Conservation (phyloP, 129 eudicot genomes). For the Smallanthus sonchifolius region DNA sequence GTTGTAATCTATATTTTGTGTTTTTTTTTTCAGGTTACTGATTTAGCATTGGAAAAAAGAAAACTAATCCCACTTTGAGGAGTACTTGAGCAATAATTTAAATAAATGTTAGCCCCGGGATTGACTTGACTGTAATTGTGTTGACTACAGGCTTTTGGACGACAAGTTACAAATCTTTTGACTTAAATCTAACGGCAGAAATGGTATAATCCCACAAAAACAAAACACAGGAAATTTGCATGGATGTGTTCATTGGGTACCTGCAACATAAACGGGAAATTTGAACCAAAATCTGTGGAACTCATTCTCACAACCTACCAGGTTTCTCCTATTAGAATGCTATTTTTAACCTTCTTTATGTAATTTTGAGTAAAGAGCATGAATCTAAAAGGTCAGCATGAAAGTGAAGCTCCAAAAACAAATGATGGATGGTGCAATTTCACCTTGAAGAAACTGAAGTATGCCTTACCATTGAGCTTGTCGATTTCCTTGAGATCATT, state of each 20-base stretch:
- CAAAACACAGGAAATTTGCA: conserved; percentile 91
- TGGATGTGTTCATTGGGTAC: conserved; percentile 95
- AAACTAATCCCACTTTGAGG: conserved; percentile 70
- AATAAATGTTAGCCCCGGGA: too few species aligned
- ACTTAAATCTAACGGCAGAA: conserved; percentile 78
- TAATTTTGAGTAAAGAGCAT: too few species aligned
- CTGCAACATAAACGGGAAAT: conserved; percentile 80
- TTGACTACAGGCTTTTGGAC: too few species aligned
- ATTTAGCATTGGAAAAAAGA: conserved; percentile 78
- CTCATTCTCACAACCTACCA: conserved; percentile 86
- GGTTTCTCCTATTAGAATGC: conserved; percentile 33
- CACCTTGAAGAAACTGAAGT: too few species aligned
- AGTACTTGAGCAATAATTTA: conserved; percentile 50
- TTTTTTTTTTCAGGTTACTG: conserved; percentile 56
- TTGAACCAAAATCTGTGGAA: conserved; percentile 76
- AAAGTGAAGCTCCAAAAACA: too few species aligned
- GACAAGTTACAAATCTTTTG: conserved; percentile 84
- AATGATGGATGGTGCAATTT: too few species aligned
- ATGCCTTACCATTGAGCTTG: too few species aligned
- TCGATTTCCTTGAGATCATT: too few species aligned
- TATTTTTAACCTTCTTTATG: too few species aligned
- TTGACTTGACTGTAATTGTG: too few species aligned
- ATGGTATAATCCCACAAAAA: conserved; percentile 75
- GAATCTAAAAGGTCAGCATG: too few species aligned
- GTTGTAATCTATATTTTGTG: background rate